Base-by-base conservation (phyloP, 192 early-diverging fungal genomes). In the Rhizoclosmatium globosum region DNA sequence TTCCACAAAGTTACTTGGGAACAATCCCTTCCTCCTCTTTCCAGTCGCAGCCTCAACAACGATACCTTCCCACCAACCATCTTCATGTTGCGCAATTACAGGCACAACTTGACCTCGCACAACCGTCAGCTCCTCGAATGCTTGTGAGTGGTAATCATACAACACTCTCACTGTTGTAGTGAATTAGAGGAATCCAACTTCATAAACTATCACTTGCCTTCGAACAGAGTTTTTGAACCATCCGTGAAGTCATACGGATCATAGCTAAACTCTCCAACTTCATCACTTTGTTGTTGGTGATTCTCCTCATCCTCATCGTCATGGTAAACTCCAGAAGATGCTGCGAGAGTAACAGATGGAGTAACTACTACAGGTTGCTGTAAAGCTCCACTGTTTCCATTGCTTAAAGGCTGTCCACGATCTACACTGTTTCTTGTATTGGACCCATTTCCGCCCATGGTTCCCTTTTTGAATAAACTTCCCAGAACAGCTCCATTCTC, bases 31-130 rank as follows among this genome's bases (percentile, higher is more conserved):
- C 38, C 85, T 39, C 71, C 81, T 43, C 58, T 74, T 74, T 11
- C 47, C 23, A 7, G 71, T 56, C 31, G 84, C 85, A 58, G 82
- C 67, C 78, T 83, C 86, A 4, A 45, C 59, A 2, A 72, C 82
- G 38, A 88, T 67, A 6, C 85, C 87, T 78, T 86, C 86, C 87
- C 86, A 86, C 87, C 85, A 88, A 38, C 88, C 88, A 71, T 89
- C 88, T 68, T 89, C 88, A 53, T 88, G 85, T n/a, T 78, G 84
- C 2, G 83, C 85, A 74, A 85, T 82, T 1, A 89, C 88, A 1
- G 88, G 85, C 43, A 89, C 81, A 7, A 87, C 38, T 61, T 88
- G 83, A 9, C 84, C 88, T 41, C 87, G 84, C 13, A 23, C 64
- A 21, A 89, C 84, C 4, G 65, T 78, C 7, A 89, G 74, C 73